Evolutionary conservation across 768 basidiomycete species (phyloP).

Genomic region (Tricholomella constricta): DNA sequence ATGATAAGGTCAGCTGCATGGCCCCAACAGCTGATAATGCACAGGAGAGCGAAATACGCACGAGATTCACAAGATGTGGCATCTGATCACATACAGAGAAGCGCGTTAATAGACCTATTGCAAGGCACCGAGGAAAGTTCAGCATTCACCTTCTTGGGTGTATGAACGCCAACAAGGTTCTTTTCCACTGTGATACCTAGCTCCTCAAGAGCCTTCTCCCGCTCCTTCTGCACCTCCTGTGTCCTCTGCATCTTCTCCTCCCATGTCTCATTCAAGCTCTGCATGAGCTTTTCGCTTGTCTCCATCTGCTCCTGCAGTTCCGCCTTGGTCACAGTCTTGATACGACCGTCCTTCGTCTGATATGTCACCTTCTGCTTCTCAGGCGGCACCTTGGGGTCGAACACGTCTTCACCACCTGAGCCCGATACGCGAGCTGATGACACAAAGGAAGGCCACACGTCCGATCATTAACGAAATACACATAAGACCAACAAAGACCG

Average conservation of each 20-base stretch:
- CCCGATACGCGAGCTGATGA: constrained; percentile 71
- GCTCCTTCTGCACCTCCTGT: constrained; percentile 93
- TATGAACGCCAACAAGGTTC: constrained; percentile 94
- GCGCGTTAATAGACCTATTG: constrained; percentile 8
- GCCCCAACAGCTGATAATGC: constrained; percentile 10
- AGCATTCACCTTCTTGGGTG: constrained; percentile 86
- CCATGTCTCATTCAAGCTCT: constrained; percentile 93
- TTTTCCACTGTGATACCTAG: constrained; percentile 98
- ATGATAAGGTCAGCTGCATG: constrained; percentile 15
- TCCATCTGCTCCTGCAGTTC: constrained; percentile 98
- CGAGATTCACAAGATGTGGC: constrained; percentile 93
- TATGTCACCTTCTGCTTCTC: constrained; percentile 96
- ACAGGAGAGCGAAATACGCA: constrained; percentile 41
- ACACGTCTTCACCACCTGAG: constrained; percentile 69
- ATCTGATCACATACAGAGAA: constrained; percentile 50
- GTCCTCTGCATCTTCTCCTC: constrained; percentile 92
- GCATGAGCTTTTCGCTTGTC: constrained; percentile 92
- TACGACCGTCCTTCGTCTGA: constrained; percentile 87
- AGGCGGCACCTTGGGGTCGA: constrained; percentile 86
- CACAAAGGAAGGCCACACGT: constrained; percentile 12
- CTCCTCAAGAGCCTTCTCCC: constrained; percentile 97
- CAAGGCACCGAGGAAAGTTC: constrained; percentile 14
- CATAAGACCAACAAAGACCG: constrained; percentile 21
- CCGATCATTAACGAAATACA: constrained; percentile 14
- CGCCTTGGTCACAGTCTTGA: constrained; percentile 96